Evolutionary conservation across 2,329 filamentous ascomycete species (phyloP), one percentile per base, ranked within the genome.

Genomic region (Talaromyces marneffei): DNA sequence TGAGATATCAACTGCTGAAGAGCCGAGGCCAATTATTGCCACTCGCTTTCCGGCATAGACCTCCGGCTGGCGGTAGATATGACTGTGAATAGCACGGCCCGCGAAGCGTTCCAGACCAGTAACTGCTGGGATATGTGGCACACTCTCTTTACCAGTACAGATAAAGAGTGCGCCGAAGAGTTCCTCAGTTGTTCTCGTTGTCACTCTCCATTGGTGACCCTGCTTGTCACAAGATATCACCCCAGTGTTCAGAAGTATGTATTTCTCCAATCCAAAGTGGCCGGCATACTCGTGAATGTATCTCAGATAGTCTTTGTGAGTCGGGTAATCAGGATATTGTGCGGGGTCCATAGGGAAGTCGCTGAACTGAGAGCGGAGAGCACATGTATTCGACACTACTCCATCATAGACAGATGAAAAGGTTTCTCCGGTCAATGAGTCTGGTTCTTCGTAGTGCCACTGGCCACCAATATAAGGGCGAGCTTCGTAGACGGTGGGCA

Each of bases 261-360:
- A 69, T 58, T 68, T 65, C n/a, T 65, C 61, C 16, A 77, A 65
- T 4, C 65, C 65, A 55, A 77, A 77, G 59, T 74, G 71, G 14
- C 70, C 68, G 3, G 72, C 75, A 61, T 77, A 77, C 39, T 75
- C 72, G 27, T 72, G 62, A 33, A 76, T 66, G 59, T 77, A 77
- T 59, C 65, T 66, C 62, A 74, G 65, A 46, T 76, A 70, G 35
- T 70, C 63, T 53, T 64, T 60, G 65, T 78, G 75, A 37, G 69
- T 68, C 59, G 77, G 74, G 61, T 72, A 77, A 59, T 75, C 71
- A 0, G 71, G 67, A 59, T 77, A 76, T 39, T 71, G 66, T 9
- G 70, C 69, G 9, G 74, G 74, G 59, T 78, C 75, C 20, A 77
- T 67, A 3, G 75, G 76, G 61, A 77, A 78, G 62, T 78, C 74